These are phyloP conservation scores for Scenedesmus sp. DNA, from an alignment of 163 green algal genomes.

Conservation along the genomic window DNA sequence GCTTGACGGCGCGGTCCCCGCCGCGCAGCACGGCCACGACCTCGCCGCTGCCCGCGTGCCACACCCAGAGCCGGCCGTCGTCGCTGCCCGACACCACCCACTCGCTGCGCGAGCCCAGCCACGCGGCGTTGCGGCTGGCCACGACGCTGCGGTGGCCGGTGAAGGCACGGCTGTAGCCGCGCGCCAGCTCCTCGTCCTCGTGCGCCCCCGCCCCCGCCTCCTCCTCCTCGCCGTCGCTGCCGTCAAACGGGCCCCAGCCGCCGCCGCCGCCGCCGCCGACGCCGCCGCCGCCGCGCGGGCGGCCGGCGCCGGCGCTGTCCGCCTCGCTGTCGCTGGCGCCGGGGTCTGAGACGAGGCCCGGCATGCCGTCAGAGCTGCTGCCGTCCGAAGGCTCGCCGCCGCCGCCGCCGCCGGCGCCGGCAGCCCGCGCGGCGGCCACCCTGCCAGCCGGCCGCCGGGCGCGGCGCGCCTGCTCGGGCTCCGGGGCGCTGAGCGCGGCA, in stretches of 20 bases:
- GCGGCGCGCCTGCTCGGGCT: background rate
- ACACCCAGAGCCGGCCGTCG: constrained; percentile 59
- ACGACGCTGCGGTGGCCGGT: constrained; percentile 46
- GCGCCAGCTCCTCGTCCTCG: background rate
- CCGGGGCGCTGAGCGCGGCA: background rate
- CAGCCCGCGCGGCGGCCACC: no score
- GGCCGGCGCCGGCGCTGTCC: background rate
- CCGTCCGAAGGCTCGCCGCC: background rate
- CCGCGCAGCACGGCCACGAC: constrained; percentile 45
- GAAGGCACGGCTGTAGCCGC: constrained; percentile 31
- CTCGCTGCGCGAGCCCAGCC: constrained; percentile 40
- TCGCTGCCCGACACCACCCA: constrained; percentile 59
- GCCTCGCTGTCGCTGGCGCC: no score
- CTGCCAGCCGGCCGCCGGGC: background rate
- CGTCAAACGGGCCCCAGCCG: background rate
- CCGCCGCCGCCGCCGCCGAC: background rate
- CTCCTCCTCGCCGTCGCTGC: background rate
- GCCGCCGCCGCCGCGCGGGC: background rate
- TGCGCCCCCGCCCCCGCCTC: background rate
- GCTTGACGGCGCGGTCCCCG: constrained; percentile 19
- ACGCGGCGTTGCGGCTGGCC: constrained; percentile 24
- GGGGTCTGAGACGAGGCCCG: background rate
- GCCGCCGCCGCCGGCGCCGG: no score
- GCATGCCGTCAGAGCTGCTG: background rate
- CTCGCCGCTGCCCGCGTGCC: constrained; percentile 38